Conservation (phyloP, 192 early-diverging fungal genomes). For the Backusella australiensis region DNA sequence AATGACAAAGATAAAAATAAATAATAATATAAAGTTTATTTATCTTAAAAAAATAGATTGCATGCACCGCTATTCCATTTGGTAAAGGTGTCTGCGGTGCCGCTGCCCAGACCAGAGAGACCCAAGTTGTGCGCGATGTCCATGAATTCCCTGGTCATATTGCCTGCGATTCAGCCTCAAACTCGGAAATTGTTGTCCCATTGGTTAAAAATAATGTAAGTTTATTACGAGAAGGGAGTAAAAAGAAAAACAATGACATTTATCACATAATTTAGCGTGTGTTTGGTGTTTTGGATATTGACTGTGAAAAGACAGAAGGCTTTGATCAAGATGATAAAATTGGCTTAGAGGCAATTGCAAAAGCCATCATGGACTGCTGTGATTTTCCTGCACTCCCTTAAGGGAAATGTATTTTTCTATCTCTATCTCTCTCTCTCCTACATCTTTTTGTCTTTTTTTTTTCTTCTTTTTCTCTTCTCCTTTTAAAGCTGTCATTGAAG, state of each 20-base stretch:
- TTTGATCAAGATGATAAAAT: constrained; percentile 68
- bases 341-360: constrained; percentile 64
- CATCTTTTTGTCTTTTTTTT: not conserved
- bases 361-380: constrained; percentile 47
- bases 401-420: not conserved
- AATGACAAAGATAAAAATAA: not conserved
- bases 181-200: constrained; percentile 89
- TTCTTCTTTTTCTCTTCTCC: not conserved
- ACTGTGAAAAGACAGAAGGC: constrained; percentile 58
- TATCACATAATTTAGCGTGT: constrained; percentile 34
- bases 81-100: constrained; percentile 90
- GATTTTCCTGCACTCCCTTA: constrained; percentile 9
- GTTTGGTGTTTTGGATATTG: constrained; percentile 72
- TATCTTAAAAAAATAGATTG: constrained; percentile 42
- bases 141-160: constrained; percentile 87
- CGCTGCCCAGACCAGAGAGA: constrained; percentile 55
- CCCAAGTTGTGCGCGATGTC: constrained; percentile 75
- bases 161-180: constrained; percentile 82
- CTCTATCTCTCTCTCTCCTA: not conserved
- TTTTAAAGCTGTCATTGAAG: not conserved
- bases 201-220: constrained; percentile 51
- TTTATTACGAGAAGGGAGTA: not conserved
- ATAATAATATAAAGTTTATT: not conserved
- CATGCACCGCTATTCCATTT: constrained; percentile 83
- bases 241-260: no score